These are phyloP conservation scores for Xylaria sp. DNA, from an alignment of 2,329 filamentous ascomycete species.

Conservation along the genomic window DNA sequence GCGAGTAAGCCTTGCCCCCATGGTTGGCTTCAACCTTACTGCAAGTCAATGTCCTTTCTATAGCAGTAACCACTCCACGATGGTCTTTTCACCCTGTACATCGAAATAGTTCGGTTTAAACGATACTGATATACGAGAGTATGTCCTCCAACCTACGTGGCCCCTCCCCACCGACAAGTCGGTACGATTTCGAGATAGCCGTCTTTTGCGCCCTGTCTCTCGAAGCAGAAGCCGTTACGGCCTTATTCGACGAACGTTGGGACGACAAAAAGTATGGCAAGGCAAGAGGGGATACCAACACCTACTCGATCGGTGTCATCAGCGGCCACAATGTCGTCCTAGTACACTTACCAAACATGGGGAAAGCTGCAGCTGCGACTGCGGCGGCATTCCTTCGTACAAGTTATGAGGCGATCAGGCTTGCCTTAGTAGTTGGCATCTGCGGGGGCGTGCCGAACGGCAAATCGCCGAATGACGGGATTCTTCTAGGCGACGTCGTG, in stretches of 20 bases:
- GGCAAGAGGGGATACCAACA: conserved; percentile 2
- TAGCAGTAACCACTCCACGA: too few relatives aligned
- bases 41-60: too few relatives aligned
- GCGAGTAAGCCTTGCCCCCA: too few relatives aligned
- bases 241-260: conserved; percentile 10
- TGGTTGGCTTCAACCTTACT: too few relatives aligned
- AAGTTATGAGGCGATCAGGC: neutral
- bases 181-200: conserved; percentile 12
- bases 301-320: conserved; percentile 12
- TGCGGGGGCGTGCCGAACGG: conserved; percentile 2
- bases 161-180: neutral
- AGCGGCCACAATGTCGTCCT: conserved; percentile 21
- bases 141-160: neutral
- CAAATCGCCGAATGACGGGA: neutral
- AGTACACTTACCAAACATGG: conserved; percentile 11
- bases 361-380: conserved; percentile 9
- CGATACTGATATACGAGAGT: neutral
- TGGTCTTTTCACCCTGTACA: neutral
- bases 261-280: neutral
- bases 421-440: conserved; percentile 20
- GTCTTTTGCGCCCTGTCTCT: conserved; percentile 19
- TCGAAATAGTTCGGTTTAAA: neutral
- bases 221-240: conserved; percentile 10
- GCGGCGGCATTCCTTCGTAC: neutral
- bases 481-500: conserved; percentile 16